Evolutionary conservation across 2,329 filamentous ascomycete species (phyloP).

Genomic region (Cordyceps farinosa): DNA sequence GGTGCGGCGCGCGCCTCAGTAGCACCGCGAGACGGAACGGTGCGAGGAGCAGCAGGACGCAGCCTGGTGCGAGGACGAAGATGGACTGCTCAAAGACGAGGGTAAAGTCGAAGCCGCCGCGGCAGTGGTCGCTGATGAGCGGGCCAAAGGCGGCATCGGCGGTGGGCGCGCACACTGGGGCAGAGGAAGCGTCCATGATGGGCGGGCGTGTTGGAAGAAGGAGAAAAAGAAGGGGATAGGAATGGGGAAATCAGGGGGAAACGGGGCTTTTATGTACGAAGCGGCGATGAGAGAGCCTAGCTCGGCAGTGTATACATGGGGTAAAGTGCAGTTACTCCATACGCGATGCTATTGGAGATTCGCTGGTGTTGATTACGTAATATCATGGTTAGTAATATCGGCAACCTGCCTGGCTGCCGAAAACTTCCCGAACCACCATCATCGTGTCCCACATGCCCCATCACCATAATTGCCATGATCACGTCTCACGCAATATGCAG

Average conservation of each 20-base stretch:
- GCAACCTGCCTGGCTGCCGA: too few relatives aligned
- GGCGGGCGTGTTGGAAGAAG: conserved; percentile 5
- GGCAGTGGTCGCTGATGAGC: conserved; percentile 28
- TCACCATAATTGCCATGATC: too few relatives aligned
- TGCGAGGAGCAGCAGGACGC: conserved; percentile 29
- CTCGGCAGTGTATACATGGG: too few relatives aligned
- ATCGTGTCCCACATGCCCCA: too few relatives aligned
- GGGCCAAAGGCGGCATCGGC: conserved; percentile 28
- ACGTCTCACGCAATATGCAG: too few relatives aligned
- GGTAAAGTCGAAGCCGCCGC: conserved; percentile 47
- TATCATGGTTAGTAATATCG: too few relatives aligned
- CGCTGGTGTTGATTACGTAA: too few relatives aligned
- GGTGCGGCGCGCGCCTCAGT: conserved; percentile 24
- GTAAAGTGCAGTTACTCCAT: too few relatives aligned
- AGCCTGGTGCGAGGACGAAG: conserved; percentile 31
- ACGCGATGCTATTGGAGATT: too few relatives aligned
- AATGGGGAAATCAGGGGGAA: neutral
- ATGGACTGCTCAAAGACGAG: conserved; percentile 43
- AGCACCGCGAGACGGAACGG: conserved; percentile 32
- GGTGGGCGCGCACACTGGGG: conserved; percentile 21
- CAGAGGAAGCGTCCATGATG: conserved; percentile 25
- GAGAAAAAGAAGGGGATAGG: neutral
- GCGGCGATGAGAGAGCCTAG: neutral
- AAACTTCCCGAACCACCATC: too few relatives aligned
- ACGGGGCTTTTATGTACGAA: neutral